These are phyloP conservation scores for Nelumbo lutea DNA, from an alignment of 164 flowering plant species.

Conservation along the genomic window DNA sequence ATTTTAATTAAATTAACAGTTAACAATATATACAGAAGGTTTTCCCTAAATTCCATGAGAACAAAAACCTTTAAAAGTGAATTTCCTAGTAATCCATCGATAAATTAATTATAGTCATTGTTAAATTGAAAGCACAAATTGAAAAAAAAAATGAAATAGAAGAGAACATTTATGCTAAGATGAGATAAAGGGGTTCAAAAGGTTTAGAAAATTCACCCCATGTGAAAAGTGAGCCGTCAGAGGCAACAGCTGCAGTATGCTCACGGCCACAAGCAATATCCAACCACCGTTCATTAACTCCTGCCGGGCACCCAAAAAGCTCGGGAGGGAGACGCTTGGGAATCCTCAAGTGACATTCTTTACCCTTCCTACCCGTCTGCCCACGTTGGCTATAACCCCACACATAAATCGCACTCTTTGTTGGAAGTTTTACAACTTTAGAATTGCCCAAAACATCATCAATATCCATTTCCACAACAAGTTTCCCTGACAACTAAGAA, in stretches of 20 bases:
- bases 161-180: background rate
- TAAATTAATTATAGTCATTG: too few species aligned
- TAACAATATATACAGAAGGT: too few species aligned
- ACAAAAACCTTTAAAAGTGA: too few species aligned
- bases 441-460: slow-evolving; percentile 47
- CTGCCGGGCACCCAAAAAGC: slow-evolving; percentile 76
- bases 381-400: slow-evolving; percentile 98
- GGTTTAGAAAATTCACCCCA: slow-evolving; percentile 57
- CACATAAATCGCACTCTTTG: slow-evolving; percentile 89
- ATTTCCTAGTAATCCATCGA: too few species aligned
- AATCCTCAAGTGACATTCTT: slow-evolving; percentile 63
- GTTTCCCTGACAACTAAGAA: background rate
- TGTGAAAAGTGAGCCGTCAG: slow-evolving; percentile 41
- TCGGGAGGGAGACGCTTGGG: slow-evolving; percentile 78
- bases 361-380: slow-evolving; percentile 80
- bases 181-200: background rate
- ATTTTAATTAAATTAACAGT: too few species aligned
- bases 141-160: too few species aligned
- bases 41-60: too few species aligned
- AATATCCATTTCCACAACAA: slow-evolving; percentile 38
- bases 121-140: too few species aligned
- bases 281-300: slow-evolving; percentile 36
- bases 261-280: background rate
- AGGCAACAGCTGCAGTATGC: slow-evolving; percentile 1
- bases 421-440: slow-evolving; percentile 36